A percentile compares a stretch with the other conserved stretches of the same genome.
These are phyloP conservation scores for Quercus agrifolia DNA, from an alignment of 306 rosid species.

Conservation along the genomic window DNA sequence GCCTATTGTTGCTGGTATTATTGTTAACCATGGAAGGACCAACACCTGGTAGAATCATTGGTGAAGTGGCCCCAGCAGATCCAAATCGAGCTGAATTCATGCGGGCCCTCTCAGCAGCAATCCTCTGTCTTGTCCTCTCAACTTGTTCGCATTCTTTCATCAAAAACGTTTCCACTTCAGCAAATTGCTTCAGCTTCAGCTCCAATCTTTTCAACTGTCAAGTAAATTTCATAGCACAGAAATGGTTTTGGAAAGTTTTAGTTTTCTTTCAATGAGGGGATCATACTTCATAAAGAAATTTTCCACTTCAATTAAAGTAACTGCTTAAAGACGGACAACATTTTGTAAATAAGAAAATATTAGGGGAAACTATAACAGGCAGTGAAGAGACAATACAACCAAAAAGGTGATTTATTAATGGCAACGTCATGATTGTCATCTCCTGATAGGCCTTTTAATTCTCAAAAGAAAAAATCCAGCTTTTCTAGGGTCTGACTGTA, in stretches of 20 bases:
- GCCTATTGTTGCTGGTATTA: constrained; percentile 67
- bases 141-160: constrained; percentile 98
- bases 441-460: neutral
- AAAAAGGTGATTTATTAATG: neutral
- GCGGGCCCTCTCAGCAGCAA: constrained; percentile 75
- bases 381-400: neutral
- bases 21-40: constrained; percentile 70
- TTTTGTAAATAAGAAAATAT: neutral
- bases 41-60: constrained; percentile 47
- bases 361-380: neutral
- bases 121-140: constrained; percentile 83
- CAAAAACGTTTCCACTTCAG: constrained; percentile 90
- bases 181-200: constrained; percentile 97
- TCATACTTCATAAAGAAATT: neutral
- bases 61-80: constrained; percentile 50
- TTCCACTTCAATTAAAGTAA: neutral
- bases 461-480: neutral
- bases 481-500: neutral
- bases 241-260: neutral
- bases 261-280: neutral
- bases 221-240: constrained; percentile 12
- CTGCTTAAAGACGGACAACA: neutral
- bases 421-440: neutral
- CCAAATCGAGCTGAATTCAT: constrained; percentile 68
- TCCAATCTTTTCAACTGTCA: constrained; percentile 93